Evolutionary conservation across 2,329 filamentous ascomycete species (phyloP).

Genomic region (Leptographium flavum): DNA sequence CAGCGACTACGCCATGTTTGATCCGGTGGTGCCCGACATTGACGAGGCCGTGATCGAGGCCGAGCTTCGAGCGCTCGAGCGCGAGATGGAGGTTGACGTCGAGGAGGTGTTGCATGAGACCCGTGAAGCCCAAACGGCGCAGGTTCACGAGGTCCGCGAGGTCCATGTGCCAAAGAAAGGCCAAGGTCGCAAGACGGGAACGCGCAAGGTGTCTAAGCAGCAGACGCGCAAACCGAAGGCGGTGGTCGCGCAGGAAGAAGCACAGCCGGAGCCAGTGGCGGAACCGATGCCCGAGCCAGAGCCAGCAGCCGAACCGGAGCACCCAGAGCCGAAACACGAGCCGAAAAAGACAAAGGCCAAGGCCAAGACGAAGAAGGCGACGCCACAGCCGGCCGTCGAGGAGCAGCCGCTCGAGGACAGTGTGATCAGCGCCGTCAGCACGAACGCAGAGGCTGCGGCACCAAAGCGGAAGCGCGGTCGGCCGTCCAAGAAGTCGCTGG

Average conservation of each 20-base stretch:
- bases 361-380: slow-evolving; percentile 4
- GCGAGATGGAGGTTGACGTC: slow-evolving; percentile 29
- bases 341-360: slow-evolving; percentile 2
- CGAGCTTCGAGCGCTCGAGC: slow-evolving; percentile 33
- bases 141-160: no score
- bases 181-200: slow-evolving; percentile 36
- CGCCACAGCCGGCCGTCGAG: not conserved
- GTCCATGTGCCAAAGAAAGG: slow-evolving; percentile 38
- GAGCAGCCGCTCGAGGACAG: slow-evolving; percentile 13
- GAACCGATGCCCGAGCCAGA: not conserved
- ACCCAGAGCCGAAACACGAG: slow-evolving; percentile 2
- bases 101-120: no score
- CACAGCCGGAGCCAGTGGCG: not conserved
- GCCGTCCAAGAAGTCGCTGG: slow-evolving; percentile 18
- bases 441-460: slow-evolving; percentile 10
- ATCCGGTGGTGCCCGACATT: slow-evolving; percentile 28
- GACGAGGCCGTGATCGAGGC: slow-evolving; percentile 36
- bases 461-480: slow-evolving; percentile 18
- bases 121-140: slow-evolving; percentile 12
- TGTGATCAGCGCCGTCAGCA: slow-evolving; percentile 12
- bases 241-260: slow-evolving; percentile 9
- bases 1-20: slow-evolving; percentile 36
- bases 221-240: slow-evolving; percentile 33
- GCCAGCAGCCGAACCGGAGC: not conserved
- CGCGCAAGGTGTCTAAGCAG: slow-evolving; percentile 38